A percentile compares a stretch with the other conserved stretches of the same genome.
Evolutionary conservation across 805 yeast genomes (phyloP).

Genomic region (Danielia reshetovae): DNA sequence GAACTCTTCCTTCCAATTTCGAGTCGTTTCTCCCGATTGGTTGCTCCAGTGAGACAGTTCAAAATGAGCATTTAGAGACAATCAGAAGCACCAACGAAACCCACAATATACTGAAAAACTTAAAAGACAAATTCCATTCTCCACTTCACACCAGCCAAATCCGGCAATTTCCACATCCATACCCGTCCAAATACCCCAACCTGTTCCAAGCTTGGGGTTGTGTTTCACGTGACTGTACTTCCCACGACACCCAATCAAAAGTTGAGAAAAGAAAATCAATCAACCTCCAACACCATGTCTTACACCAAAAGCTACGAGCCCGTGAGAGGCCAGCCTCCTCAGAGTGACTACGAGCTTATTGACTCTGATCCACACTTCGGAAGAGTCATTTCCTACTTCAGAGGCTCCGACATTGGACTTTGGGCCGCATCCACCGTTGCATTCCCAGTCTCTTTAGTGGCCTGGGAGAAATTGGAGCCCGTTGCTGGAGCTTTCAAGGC

Average conservation of each 20-base stretch:
- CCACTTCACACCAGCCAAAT: too few species aligned
- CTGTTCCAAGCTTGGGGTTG: too few species aligned
- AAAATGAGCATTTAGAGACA: too few species aligned
- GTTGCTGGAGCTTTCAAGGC: slow-evolving; percentile 38
- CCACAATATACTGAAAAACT: too few species aligned
- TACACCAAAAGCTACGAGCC: slow-evolving; percentile 37
- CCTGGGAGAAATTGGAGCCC: slow-evolving; percentile 44
- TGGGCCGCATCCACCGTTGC: slow-evolving; percentile 42
- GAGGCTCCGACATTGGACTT: slow-evolving; percentile 59
- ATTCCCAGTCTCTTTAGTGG: slow-evolving; percentile 38
- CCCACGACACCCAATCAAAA: slow-evolving; percentile 32
- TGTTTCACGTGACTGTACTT: slow-evolving; percentile 12
- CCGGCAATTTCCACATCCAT: too few species aligned
- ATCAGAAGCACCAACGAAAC: too few species aligned
- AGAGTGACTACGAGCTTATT: slow-evolving; percentile 46
- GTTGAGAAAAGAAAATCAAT: slow-evolving; percentile 21
- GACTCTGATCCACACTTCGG: slow-evolving; percentile 77
- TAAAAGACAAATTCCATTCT: too few species aligned
- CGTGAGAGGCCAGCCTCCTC: slow-evolving; percentile 26
- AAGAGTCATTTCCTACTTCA: slow-evolving; percentile 68
- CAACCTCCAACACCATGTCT: slow-evolving; percentile 31
- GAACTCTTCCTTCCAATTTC: too few species aligned
- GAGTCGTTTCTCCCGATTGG: too few species aligned
- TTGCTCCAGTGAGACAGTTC: too few species aligned
- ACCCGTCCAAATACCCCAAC: too few species aligned